Percentiles rank a stretch among this genome's conserved stretches.
Evolutionary conservation across 2,329 filamentous ascomycete species (phyloP).

Genomic region (Purpureocillium lavendulum): DNA sequence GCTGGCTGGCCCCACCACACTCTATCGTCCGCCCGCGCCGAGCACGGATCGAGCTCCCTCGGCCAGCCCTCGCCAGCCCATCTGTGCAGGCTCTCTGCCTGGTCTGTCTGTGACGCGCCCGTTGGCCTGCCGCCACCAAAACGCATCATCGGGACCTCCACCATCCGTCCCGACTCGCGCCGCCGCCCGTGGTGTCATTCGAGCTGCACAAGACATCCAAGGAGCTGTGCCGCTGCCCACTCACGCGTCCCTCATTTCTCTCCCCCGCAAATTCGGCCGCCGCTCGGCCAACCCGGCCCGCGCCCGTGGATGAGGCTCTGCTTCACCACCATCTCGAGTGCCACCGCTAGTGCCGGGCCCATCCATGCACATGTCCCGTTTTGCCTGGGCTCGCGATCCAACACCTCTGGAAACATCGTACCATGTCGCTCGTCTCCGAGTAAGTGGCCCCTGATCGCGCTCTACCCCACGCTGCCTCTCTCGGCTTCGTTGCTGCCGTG

Average conservation of each 20-base stretch:
- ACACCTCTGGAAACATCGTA: not conserved
- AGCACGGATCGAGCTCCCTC: too few species aligned
- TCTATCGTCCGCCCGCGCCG: too few species aligned
- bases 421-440: constrained; percentile 41
- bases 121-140: not conserved
- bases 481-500: constrained; percentile 2
- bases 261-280: constrained; percentile 2
- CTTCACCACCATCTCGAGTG: too few species aligned
- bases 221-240: too few species aligned
- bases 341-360: too few species aligned
- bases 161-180: constrained; percentile 2
- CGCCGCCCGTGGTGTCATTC: constrained; percentile 15
- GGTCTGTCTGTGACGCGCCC: constrained; percentile 1
- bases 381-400: too few species aligned
- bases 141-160: constrained; percentile 5
- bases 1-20: not conserved
- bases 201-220: too few species aligned
- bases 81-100: too few species aligned
- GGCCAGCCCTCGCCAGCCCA: too few species aligned
- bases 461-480: not conserved
- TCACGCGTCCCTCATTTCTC: not conserved
- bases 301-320: constrained; percentile 6
- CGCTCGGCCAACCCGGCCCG: constrained; percentile 5
- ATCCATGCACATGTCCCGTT: too few species aligned
- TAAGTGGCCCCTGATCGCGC: constrained; percentile 21